Conservation (phyloP, 2,329 filamentous ascomycete genomes). For the Botryotinia convoluta region DNA sequence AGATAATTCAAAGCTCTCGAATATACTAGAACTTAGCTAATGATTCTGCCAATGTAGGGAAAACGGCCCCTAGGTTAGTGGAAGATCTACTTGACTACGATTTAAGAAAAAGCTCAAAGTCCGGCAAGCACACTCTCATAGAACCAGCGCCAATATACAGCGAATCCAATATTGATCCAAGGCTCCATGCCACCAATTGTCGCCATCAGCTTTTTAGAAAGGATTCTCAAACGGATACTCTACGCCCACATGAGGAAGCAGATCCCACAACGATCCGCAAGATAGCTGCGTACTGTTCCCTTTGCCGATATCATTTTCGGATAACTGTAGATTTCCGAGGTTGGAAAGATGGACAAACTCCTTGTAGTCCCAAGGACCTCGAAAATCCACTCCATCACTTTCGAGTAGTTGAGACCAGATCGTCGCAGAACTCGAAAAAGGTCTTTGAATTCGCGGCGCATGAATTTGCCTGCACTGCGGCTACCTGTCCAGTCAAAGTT, state of each 20-base stretch:
- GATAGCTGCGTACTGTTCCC: conserved; percentile 58
- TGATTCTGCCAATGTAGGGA: conserved; percentile 41
- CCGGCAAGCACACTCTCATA: conserved; percentile 51
- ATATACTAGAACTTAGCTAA: conserved; percentile 4
- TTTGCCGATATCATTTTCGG: conserved; percentile 61
- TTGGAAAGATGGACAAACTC: conserved; percentile 36
- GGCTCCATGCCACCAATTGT: conserved; percentile 47
- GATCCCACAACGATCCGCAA: conserved; percentile 48
- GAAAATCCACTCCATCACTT: conserved; percentile 62
- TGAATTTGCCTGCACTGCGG: conserved; percentile 57
- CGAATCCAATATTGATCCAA: conserved; percentile 30
- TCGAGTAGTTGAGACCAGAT: conserved; percentile 40
- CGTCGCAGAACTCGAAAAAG: conserved; percentile 38
- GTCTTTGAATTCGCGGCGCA: conserved; percentile 43
- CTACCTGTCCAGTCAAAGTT: conserved; percentile 53
- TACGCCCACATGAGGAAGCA: conserved; percentile 41
- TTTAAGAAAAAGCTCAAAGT: conserved; percentile 36
- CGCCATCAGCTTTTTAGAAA: conserved; percentile 59
- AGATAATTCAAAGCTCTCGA: neutral
- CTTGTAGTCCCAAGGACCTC: conserved; percentile 40
- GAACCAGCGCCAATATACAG: conserved; percentile 54
- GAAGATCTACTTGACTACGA: conserved; percentile 47
- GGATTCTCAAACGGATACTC: conserved; percentile 49
- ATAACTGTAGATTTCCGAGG: conserved; percentile 52
- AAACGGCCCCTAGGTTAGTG: conserved; percentile 49